Evolutionary conservation across 345 rosid genomes (phyloP), one percentile per base, ranked within the genome.

Genomic region (Arabidopsis suecica): DNA sequence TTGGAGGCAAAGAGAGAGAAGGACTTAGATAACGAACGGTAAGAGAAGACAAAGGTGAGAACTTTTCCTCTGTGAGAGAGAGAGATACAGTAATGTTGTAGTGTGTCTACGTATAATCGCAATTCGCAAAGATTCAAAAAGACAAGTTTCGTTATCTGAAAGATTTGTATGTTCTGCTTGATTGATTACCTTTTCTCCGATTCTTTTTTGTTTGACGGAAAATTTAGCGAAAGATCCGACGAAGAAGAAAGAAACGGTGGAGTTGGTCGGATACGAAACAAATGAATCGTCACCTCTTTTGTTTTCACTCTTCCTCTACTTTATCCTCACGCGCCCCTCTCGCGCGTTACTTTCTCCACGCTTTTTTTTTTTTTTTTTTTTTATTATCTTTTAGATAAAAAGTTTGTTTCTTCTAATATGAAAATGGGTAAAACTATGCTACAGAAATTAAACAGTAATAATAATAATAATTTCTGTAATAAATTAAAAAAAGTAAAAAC

Each of bases 221-320:
- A 42, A 45, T 5, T 37, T 9, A 1, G 32, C 41, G 7, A 38
- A 10, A 48, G 69, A 30, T 8, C 32, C 32, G 76, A 36, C 23
- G 56, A 63, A 2, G 16, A 8, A 9, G 20, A 33, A 28, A 3
- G 56, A 54, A 36, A 65, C 78, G 65, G 64, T 55, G 71, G 62
- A 50, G 44, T 48, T 47, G 18, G 20, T 9, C 38, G 20, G 73
- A 56, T 55, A 32, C 55, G n/a, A 18, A 36, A 41, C 5, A 41
- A 49, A 45, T 36, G 25, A 48, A 48, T 7, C 53, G 56, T 63
- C 77, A 42, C 54, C 54, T 73, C 54, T 9, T 9, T 65, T 44
- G 20, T 64, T 34, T 25, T n/a, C 63, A 73, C 71, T 73, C 56
- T 72, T 51, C 51, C 38, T 51, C 47, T 40, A 56, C 63, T 5